A percentile compares a stretch with the other conserved stretches of the same genome.
These are phyloP conservation scores for Sporothrix mexicana DNA, from an alignment of 2,329 filamentous ascomycete species.

Conservation along the genomic window DNA sequence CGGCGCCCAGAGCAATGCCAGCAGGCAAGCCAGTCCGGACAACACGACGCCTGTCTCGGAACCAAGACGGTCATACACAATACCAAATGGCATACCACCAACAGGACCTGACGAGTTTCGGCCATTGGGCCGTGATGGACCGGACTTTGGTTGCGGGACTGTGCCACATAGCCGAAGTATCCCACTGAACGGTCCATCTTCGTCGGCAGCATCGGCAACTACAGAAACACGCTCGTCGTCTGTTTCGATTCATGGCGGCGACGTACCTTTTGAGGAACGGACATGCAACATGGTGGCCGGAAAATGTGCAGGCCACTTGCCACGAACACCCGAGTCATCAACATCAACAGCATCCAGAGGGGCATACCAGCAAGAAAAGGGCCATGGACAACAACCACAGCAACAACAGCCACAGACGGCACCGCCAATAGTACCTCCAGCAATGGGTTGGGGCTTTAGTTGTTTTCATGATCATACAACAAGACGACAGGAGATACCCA, in stretches of 20 bases:
- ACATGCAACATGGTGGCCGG: background rate
- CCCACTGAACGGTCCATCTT: background rate
- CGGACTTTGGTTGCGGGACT: constrained; percentile 26
- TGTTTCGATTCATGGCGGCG: background rate
- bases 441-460: constrained; percentile 19
- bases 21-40: constrained; percentile 1
- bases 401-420: constrained; percentile 1
- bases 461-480: background rate
- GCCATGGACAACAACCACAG: background rate
- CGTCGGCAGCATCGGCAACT: background rate
- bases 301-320: constrained; percentile 21
- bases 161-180: background rate
- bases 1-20: constrained; percentile 23
- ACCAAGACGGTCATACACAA: background rate
- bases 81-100: background rate
- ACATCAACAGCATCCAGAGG: constrained; percentile 5
- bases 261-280: background rate
- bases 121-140: background rate
- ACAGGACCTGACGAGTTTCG: constrained; percentile 17
- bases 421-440: background rate
- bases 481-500: background rate
- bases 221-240: constrained; percentile 17
- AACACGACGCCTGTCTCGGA: background rate
- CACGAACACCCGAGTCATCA: constrained; percentile 34
- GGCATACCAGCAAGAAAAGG: background rate